Evolutionary conservation across 2,329 filamentous ascomycete species (phyloP).

Genomic region (Monilinia polystroma): DNA sequence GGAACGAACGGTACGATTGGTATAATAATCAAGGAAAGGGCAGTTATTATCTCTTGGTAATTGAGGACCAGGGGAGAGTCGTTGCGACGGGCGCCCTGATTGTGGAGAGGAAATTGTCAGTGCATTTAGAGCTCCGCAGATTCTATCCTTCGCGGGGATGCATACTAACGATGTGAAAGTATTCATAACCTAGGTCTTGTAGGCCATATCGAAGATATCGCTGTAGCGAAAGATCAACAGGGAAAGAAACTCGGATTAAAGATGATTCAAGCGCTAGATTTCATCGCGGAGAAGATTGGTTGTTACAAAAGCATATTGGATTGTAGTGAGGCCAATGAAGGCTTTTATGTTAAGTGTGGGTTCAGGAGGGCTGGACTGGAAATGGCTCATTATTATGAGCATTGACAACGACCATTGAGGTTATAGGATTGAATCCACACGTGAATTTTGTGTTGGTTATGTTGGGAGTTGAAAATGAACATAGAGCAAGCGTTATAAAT

Average conservation of each 20-base stretch:
- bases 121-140: constrained; percentile 29
- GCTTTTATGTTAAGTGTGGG: constrained; percentile 97
- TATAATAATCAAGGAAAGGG: constrained; percentile 64
- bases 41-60: constrained; percentile 82
- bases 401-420: constrained; percentile 4
- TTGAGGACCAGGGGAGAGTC: constrained; percentile 66
- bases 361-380: constrained; percentile 89
- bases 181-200: constrained; percentile 80
- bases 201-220: constrained; percentile 97
- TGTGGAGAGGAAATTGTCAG: constrained; percentile 91
- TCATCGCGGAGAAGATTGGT: constrained; percentile 80
- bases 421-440: not conserved
- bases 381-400: constrained; percentile 88
- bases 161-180: constrained; percentile 45
- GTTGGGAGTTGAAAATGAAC: constrained; percentile 5
- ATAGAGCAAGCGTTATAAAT: constrained; percentile 17
- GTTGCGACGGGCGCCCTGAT: constrained; percentile 91
- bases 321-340: constrained; percentile 93
- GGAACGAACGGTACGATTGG: constrained; percentile 78
- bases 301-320: constrained; percentile 98
- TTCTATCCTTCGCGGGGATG: not conserved
- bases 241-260: constrained; percentile 93
- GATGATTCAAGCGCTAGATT: constrained; percentile 91
- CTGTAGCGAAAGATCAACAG: constrained; percentile 90
- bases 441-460: not conserved